Percentiles rank a stretch among this genome's conserved stretches.
These are phyloP conservation scores for Solanum ossicruentum DNA, from an alignment of 257 asterid genomes.

Conservation along the genomic window DNA sequence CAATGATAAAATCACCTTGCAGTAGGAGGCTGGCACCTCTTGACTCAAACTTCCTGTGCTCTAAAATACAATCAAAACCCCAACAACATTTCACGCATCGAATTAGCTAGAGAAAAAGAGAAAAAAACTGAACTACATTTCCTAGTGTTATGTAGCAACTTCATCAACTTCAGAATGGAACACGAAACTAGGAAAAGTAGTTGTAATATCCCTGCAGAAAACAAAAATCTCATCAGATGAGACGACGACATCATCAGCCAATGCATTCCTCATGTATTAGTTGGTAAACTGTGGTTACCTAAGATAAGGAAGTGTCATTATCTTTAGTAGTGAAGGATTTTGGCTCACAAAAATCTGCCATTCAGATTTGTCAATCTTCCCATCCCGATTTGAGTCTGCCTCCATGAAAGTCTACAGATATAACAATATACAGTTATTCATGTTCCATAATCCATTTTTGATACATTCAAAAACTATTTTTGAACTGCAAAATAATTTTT, in stretches of 20 bases:
- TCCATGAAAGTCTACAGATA: slow-evolving; percentile 66
- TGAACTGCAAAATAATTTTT: no score
- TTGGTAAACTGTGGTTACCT: slow-evolving; percentile 20
- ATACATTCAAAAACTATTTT: no score
- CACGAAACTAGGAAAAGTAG: slow-evolving; percentile 78
- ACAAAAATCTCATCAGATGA: not conserved
- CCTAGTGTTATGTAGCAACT: slow-evolving; percentile 41
- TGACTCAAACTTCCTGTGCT: not conserved
- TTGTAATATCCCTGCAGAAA: slow-evolving; percentile 69
- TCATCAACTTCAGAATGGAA: slow-evolving; percentile 90
- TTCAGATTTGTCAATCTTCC: slow-evolving; percentile 76
- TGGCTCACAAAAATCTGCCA: slow-evolving; percentile 70
- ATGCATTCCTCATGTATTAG: not conserved
- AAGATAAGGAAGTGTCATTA: slow-evolving; percentile 89
- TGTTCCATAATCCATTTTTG: not conserved
- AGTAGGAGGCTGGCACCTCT: not conserved
- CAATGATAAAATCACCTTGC: not conserved
- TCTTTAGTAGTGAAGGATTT: slow-evolving; percentile 84
- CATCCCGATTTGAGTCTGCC: slow-evolving; percentile 75
- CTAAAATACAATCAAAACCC: not conserved
- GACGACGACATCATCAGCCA: not conserved
- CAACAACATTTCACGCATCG: not conserved
- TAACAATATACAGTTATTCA: not conserved
- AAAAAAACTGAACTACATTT: not conserved
- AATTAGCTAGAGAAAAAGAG: not conserved